Evolutionary conservation across 1,139 yeast genomes (phyloP).

Genomic region (Zygotorulaspora mrakii): DNA sequence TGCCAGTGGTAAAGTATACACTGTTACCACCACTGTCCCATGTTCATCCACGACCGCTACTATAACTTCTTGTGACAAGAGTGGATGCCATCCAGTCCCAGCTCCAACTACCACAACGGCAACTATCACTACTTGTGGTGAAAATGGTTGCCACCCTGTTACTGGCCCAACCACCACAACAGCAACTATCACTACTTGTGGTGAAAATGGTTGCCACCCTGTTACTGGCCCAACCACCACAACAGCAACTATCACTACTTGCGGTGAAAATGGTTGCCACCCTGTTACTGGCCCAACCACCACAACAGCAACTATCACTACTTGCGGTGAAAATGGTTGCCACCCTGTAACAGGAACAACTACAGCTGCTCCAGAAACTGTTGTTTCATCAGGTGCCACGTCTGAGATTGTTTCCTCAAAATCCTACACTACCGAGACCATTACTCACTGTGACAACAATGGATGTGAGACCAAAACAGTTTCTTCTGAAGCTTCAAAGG

Average conservation of each 20-base stretch:
- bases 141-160: background rate
- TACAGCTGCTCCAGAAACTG: too few relatives aligned
- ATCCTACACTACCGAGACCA: constrained; percentile 2
- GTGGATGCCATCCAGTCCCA: constrained; percentile 1
- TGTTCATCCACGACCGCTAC: constrained; percentile 5
- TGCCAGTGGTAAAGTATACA: constrained; percentile 3
- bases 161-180: constrained; percentile 1
- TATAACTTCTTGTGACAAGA: constrained; percentile 8
- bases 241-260: constrained; percentile 7
- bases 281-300: background rate
- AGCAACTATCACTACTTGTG: constrained; percentile 8
- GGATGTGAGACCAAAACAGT: constrained; percentile 2
- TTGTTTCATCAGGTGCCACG: too few relatives aligned
- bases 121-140: constrained; percentile 8
- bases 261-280: constrained; percentile 2
- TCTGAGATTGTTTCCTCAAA: background rate
- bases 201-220: constrained; percentile 1
- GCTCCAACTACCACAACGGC: constrained; percentile 4
- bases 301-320: constrained; percentile 6
- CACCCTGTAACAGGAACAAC: background rate
- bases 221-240: background rate
- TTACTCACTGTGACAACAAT: constrained; percentile 2
- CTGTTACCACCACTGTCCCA: constrained; percentile 8
- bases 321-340: constrained; percentile 4
- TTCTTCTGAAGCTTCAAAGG: constrained; percentile 3